Evolutionary conservation across 139 green algal species (phyloP).

Genomic region (Dunaliella primolecta): DNA sequence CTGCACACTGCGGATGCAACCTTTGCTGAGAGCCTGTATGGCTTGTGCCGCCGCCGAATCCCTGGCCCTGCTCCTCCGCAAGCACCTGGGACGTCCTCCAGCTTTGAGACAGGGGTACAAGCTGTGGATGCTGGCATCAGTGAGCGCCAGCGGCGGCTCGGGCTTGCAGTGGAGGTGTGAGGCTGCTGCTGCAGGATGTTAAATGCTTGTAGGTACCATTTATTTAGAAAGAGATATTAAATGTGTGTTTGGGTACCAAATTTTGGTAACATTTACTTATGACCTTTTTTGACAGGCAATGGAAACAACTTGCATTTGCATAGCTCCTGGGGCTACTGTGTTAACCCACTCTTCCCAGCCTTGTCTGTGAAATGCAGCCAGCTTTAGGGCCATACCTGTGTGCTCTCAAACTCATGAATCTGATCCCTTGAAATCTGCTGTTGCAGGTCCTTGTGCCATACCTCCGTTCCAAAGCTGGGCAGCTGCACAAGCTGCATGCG

Average conservation of each 20-base stretch:
- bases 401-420: not conserved
- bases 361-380: no score
- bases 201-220: no score
- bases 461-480: conserved; percentile 58
- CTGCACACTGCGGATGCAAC: conserved; percentile 48
- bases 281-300: no score
- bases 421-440: no score
- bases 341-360: no score
- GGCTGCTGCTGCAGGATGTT: no score
- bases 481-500: conserved; percentile 37
- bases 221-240: no score
- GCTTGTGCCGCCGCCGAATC: conserved; percentile 38
- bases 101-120: not conserved
- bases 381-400: no score
- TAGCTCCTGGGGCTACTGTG: no score
- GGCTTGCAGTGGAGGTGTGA: conserved; percentile 5
- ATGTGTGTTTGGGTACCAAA: no score
- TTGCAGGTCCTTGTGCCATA: conserved; percentile 72
- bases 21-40: conserved; percentile 84
- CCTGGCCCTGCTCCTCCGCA: not conserved
- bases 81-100: not conserved
- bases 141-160: conserved; percentile 15
- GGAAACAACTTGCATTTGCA: no score
- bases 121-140: not conserved
- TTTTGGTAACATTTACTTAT: no score